Evolutionary conservation across 106 monocot species (phyloP), one percentile per base, ranked within the genome.

Genomic region (Ottelia alismoides): DNA sequence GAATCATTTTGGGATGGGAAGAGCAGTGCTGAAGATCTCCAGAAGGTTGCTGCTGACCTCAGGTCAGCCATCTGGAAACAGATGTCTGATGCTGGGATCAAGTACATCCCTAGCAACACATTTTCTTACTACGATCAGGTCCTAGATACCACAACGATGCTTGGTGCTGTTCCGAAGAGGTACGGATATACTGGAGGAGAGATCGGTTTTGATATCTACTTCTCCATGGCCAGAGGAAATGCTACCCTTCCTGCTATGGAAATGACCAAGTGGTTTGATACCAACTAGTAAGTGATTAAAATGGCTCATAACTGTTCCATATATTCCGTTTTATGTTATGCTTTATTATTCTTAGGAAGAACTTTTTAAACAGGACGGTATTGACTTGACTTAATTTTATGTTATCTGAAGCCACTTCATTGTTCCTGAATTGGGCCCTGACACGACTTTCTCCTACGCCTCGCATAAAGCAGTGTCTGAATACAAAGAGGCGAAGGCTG

Each of bases 211-310:
- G 80, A 73, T 44, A 78, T 63, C 47, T 94, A 81, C 65, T 94
- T 94, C 61, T 88, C 93, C 6, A 94, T 94, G 93, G 93, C 93
- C 20, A 80, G 93, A 67, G 93, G 88, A 28, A 88, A 94, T 76
- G 93, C 88, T 58, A 67, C 93, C 24, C 81, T 94, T 4, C 87
- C 93, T 61, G 88, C 93, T 45, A 94, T 94, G 93, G 93, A 94
- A 72, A 94, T 94, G 93, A 94, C 93, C 69, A 94, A 94, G 76
- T 94, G 93, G 93, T 94, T 94, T 64, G 93, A 94, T 64, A 94
- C 93, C 28, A 94, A 94, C 77, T 94, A 94, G 93, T 94, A 81
- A 88, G 93, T 58, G 22, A 32, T n/a, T 10, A 59, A 22, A 11
- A 44, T 44, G 43, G 43, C 10, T 11, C 17, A 44, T 44, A 17